Base-by-base conservation (phyloP, 345 rosid species). In the Pelargonium nanum region DNA sequence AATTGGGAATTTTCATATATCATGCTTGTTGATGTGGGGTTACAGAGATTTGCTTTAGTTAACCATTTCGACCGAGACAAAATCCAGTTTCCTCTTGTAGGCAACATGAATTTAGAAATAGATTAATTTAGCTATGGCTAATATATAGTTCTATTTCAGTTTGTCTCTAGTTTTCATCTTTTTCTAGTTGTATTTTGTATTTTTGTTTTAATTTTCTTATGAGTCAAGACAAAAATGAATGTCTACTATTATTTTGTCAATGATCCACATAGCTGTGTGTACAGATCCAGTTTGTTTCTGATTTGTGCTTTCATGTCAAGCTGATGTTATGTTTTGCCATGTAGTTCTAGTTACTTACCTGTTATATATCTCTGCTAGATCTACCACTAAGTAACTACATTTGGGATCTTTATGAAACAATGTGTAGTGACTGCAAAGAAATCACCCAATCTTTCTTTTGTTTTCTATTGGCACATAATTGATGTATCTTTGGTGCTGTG, bases 401-500 rank as follows among this genome's bases (percentile, higher is more conserved):
- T 34, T 3, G 10, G 13, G 45, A 9, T 15, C 4, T 34, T 34
- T 34, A 4, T 34, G 45, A 10, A 9, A 34, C 7, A 3, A n/a
- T n/a, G n/a, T n/a, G n/a, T n/a, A n/a, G n/a, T 34, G 10, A 34
- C 6, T 34, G 45, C 34, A 3, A 28, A 28, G 44, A 32, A n/a
- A 20, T 25, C 19, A 23, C 1, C 5, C 3, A 1, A 5, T 1
- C 1, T 34, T 26, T 19, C 28, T 52, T 15, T 28, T 28, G 40
- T 52, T 19, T 19, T 1, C 13, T 24, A 17, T 32, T 53, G 15
- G 22, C 48, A 6, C 6, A 4, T 34, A 10, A 40, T 59, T 55
- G 54, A 5, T 1, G 8, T 34, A 16, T 73, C 0, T 4, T 63
- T 24, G 55, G 65, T 19, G 55, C 32, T 23, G 51, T 68, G 26